Evolutionary conservation across 1,284 basidiomycete genomes (phyloP), one percentile per base, ranked within the genome.

Genomic region (Amylostereum chailletii): DNA sequence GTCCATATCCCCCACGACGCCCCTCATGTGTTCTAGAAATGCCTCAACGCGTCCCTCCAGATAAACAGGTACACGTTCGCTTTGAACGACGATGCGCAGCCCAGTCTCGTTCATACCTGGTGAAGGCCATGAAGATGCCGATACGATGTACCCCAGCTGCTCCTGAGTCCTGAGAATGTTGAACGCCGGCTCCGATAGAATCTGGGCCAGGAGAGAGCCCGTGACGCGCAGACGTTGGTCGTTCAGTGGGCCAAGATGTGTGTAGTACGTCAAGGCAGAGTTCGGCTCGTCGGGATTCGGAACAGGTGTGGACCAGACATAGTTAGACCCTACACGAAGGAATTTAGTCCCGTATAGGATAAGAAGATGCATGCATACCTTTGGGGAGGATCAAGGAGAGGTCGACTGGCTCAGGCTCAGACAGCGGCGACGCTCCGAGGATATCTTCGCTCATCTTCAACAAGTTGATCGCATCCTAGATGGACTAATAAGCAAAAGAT

Each of bases 91-190:
- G 48, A 99, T 79, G n/a, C 90, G 80, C 57, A 96, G 69, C 7
- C 93, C 94, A 57, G 81, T 77, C 50, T 85, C 77, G 36, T 81
- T 85, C 2, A 76, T 71, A 8, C 86, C 83, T 30, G 77, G 61
- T 41, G 84, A 63, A 30, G 70, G 62, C 74, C 76, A 79, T 36
- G 71, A 66, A 0, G 76, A 72, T 49, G 79, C 79, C 2, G 71
- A 77, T 39, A 93, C 91, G 45, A 95, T 76, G 64, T 99, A 99
- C 8, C 96, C 96, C 0, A 99, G 77, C 66, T 99, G 96, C 65
- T 99, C 93, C 65, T 94, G 86, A 2, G 95, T 98, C n/a, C 96
- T 84, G 39, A 99, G 77, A 36, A 86, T 73, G 62, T 96, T 87
- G 69, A 99, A 99, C n/a, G 86, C 79, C 0, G 95, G 94, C 61